Evolutionary conservation across 306 rosid genomes (phyloP).

Genomic region (Chamaecrista fasciculata): DNA sequence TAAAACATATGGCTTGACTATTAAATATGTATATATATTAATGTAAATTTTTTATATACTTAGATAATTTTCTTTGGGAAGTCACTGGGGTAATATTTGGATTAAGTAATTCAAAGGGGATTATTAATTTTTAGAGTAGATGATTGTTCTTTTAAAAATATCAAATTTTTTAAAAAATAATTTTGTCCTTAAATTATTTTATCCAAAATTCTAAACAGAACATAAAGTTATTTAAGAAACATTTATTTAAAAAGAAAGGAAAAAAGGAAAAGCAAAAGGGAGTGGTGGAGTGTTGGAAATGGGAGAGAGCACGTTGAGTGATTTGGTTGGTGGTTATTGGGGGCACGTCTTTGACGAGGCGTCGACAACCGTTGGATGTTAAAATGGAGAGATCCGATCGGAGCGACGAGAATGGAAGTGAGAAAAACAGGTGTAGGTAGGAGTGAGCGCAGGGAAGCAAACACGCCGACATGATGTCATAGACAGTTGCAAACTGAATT

Average conservation of each 20-base stretch:
- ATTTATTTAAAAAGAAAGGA: background rate
- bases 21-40: no score
- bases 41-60: no score
- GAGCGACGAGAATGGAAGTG: background rate
- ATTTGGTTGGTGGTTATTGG: constrained; percentile 13
- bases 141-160: no score
- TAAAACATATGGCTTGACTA: no score
- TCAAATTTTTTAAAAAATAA: no score
- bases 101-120: no score
- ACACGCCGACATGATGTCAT: constrained; percentile 43
- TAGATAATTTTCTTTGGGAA: no score
- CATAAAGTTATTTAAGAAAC: no score
- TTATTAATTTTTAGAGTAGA: no score
- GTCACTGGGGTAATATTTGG: no score
- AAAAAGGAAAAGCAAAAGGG: background rate
- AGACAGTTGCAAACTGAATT: constrained; percentile 41
- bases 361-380: background rate
- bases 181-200: no score
- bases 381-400: background rate
- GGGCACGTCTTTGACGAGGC: constrained; percentile 27
- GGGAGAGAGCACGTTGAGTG: constrained; percentile 38
- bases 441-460: constrained; percentile 31
- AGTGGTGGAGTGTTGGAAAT: constrained; percentile 14
- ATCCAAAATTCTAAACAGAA: no score
- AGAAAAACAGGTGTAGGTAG: constrained; percentile 15